These are phyloP conservation scores for Tetrahymena malaccensis DNA, from an alignment of 73 alveolate genomes.

Conservation along the genomic window DNA sequence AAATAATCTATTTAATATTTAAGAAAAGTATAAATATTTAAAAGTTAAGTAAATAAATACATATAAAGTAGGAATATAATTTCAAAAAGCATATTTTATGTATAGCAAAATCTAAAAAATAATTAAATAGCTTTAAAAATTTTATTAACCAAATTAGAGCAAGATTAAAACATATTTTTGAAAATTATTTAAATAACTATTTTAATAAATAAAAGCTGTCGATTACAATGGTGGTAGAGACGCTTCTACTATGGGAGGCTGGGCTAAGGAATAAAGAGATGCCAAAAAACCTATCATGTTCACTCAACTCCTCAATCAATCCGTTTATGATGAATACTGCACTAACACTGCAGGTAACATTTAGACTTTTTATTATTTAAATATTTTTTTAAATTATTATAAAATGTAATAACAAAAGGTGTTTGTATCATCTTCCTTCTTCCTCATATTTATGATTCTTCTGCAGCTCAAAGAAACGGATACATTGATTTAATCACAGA, in stretches of 20 bases:
- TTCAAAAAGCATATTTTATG: neutral
- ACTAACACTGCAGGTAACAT: slow-evolving; percentile 19
- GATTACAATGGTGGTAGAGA: slow-evolving; percentile 69
- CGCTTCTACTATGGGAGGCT: slow-evolving; percentile 45
- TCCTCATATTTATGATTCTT: slow-evolving; percentile 89
- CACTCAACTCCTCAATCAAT: slow-evolving; percentile 25
- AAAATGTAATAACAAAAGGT: neutral
- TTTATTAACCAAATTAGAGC: no score
- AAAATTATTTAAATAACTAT: neutral
- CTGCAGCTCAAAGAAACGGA: slow-evolving; percentile 71
- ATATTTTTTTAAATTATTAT: neutral
- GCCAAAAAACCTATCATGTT: slow-evolving; percentile 23
- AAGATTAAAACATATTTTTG: neutral
- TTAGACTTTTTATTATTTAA: neutral
- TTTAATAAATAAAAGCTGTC: slow-evolving; percentile 30
- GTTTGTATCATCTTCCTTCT: slow-evolving; percentile 81
- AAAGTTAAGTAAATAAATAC: no score
- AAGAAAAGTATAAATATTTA: no score
- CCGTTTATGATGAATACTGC: slow-evolving; percentile 44
- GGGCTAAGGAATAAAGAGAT: slow-evolving; percentile 52
- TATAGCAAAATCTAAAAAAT: neutral
- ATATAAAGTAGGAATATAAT: neutral
- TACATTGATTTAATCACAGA: slow-evolving; percentile 57
- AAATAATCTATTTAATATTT: no score
- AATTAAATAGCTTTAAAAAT: neutral